Base-by-base conservation (phyloP, 306 rosid genomes). In the Ziziphus jujuba region DNA sequence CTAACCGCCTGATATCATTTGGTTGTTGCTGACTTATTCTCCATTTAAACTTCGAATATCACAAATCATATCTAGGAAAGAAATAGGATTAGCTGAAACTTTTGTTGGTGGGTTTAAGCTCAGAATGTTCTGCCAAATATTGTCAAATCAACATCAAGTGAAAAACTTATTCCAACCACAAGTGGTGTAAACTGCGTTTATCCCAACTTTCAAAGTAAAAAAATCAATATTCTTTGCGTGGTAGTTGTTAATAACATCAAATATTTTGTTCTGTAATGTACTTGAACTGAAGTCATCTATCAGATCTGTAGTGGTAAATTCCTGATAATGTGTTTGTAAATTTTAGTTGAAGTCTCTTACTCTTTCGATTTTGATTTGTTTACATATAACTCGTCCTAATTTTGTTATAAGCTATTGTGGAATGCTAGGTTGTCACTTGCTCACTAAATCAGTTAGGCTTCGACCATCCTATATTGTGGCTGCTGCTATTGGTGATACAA, bases 341-440 rank as follows among this genome's bases (percentile, higher is more conserved):
- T 8, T 12, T 45, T 24, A 16, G 55, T 25, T 66, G 22, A 15
- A 28, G 2, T 25, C 59, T 66, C 38, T 33, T 35, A 24, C 55
- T 40, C 5, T 72, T 33, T 56, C 24, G 43, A 49, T 57, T 47
- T 65, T 3, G 3, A 12, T 47, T 25, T 40, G n/a, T 52, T 3
- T 61, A 48, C 33, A 8, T 47, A 4, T 28, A 28, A 4, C 33
- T 47, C 17, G 3, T 47, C 5, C 13, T 8, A 47, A 47, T 47
- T 3, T 47, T 47, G 51, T 47, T 3, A 11, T 15, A 47, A 7
- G 6, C 66, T 67, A 44, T 59, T 63, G 51, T 59, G 70, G n/a
- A 63, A 62, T 73, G 47, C 40, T 78, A 87, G 89, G 82, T 40
- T 45, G 59, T 55, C 69, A 23, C 15, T 69, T 72, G n/a, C 64